phyloP scores from a whole-genome alignment of 805 yeast species.

The Kazachstania kunashirensis region DNA sequence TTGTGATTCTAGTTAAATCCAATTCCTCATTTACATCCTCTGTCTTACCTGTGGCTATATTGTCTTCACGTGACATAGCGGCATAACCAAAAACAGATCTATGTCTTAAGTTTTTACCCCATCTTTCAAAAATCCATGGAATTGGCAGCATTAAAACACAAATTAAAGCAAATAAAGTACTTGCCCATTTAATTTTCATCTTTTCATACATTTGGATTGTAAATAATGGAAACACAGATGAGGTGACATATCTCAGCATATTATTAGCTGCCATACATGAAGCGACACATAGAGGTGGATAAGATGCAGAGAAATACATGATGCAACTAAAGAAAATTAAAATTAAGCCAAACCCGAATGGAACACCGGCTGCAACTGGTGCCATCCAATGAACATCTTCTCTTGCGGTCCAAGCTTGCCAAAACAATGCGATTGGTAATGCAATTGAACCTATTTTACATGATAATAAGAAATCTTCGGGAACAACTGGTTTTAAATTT shows the following conservation, averaged over 20 bases:
- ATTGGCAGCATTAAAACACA: constrained; percentile 63
- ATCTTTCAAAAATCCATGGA: constrained; percentile 57
- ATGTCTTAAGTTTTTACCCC: constrained; percentile 49
- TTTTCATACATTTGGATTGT: constrained; percentile 73
- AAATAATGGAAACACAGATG: constrained; percentile 80
- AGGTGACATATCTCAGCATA: constrained; percentile 60
- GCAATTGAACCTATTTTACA: constrained; percentile 60
- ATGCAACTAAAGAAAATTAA: constrained; percentile 62
- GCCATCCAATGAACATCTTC: constrained; percentile 61
- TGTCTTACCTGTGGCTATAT: constrained; percentile 23
- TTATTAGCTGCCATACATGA: constrained; percentile 88
- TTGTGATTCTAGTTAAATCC: constrained; percentile 7
- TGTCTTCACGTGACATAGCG: constrained; percentile 37
- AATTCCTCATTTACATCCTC: constrained; percentile 4
- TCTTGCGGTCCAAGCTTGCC: constrained; percentile 75
- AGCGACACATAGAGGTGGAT: constrained; percentile 69
- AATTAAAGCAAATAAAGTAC: constrained; percentile 53
- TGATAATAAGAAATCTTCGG: constrained; percentile 50
- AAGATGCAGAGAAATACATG: constrained; percentile 58
- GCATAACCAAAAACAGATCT: constrained; percentile 51
- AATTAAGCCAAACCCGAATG: constrained; percentile 67
- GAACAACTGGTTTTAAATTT: constrained; percentile 43
- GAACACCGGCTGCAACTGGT: constrained; percentile 66
- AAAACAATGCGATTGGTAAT: constrained; percentile 60
- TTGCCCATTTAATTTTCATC: constrained; percentile 68